phyloP scores from a whole-genome alignment of 78 protist genomes.

The Creolimax fragrantissima region DNA sequence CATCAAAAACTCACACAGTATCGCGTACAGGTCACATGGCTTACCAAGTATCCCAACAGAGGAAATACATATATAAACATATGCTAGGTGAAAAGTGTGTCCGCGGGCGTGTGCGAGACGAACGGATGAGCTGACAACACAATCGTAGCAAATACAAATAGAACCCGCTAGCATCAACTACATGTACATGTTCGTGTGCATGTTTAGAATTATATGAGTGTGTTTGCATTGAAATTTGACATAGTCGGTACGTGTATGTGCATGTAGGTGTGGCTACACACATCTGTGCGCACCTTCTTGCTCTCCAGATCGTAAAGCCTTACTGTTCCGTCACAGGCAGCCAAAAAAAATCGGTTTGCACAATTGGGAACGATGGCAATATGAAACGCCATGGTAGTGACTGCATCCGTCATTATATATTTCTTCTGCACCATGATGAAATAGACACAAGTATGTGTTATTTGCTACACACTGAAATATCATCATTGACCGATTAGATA shows the following conservation, averaged over 20 bases:
- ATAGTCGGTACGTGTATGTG: neutral
- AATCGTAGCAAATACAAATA: neutral
- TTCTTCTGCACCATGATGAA: too few relatives aligned
- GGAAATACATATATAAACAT: neutral
- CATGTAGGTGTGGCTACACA: neutral
- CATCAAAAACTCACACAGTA: too few relatives aligned
- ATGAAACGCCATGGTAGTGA: neutral
- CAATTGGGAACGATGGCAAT: neutral
- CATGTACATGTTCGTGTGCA: neutral
- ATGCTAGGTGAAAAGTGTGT: too few relatives aligned
- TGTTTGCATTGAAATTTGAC: neutral
- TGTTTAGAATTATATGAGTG: neutral
- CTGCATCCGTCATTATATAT: neutral
- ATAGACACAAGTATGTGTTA: too few relatives aligned
- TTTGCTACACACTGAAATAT: too few relatives aligned
- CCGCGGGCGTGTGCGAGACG: neutral
- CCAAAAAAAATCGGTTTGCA: neutral
- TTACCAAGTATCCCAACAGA: too few relatives aligned
- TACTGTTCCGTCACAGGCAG: neutral
- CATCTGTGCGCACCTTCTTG: neutral
- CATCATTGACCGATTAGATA: too few relatives aligned
- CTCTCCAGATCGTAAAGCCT: neutral
- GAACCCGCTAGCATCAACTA: neutral
- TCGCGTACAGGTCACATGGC: too few relatives aligned
- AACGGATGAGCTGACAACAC: neutral